Conservation (phyloP, 768 basidiomycete genomes). For the Naganishia vishniacii region DNA sequence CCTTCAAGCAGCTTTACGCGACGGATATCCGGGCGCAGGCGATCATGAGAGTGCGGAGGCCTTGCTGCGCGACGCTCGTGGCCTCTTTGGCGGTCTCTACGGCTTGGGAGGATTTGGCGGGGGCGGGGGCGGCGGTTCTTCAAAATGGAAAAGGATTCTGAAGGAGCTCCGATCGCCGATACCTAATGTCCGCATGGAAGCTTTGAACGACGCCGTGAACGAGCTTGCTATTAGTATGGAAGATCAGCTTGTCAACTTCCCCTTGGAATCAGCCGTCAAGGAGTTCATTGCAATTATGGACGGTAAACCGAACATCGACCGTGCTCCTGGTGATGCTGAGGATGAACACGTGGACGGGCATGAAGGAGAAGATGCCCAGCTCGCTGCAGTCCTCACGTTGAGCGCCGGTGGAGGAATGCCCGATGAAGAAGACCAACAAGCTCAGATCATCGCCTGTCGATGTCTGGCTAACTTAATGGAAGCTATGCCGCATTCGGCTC, state of each 20-base stretch:
- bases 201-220: slow-evolving; percentile 90
- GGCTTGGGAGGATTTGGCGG: slow-evolving; percentile 42
- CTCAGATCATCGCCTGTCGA: slow-evolving; percentile 90
- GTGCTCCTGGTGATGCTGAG: slow-evolving; percentile 31
- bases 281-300: slow-evolving; percentile 88
- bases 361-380: slow-evolving; percentile 61
- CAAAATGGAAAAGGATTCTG: slow-evolving; percentile 56
- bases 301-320: slow-evolving; percentile 45
- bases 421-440: slow-evolving; percentile 72
- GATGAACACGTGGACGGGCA: slow-evolving; percentile 35
- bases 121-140: slow-evolving; percentile 59
- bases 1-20: slow-evolving; percentile 36
- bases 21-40: slow-evolving; percentile 26
- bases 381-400: slow-evolving; percentile 61
- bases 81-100: slow-evolving; percentile 84
- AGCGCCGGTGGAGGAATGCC: slow-evolving; percentile 53
- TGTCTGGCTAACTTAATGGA: slow-evolving; percentile 98
- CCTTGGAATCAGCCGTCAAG: slow-evolving; percentile 81
- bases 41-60: slow-evolving; percentile 50
- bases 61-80: slow-evolving; percentile 49
- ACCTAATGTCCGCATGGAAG: slow-evolving; percentile 60
- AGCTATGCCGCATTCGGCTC: slow-evolving; percentile 94
- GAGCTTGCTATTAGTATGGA: slow-evolving; percentile 92
- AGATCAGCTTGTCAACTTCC: slow-evolving; percentile 93
- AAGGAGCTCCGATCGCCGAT: slow-evolving; percentile 65